A percentile compares a stretch with the other conserved stretches of the same genome.
Conservation (phyloP, 1,139 yeast genomes). For the Lodderomyces elongisporus region DNA sequence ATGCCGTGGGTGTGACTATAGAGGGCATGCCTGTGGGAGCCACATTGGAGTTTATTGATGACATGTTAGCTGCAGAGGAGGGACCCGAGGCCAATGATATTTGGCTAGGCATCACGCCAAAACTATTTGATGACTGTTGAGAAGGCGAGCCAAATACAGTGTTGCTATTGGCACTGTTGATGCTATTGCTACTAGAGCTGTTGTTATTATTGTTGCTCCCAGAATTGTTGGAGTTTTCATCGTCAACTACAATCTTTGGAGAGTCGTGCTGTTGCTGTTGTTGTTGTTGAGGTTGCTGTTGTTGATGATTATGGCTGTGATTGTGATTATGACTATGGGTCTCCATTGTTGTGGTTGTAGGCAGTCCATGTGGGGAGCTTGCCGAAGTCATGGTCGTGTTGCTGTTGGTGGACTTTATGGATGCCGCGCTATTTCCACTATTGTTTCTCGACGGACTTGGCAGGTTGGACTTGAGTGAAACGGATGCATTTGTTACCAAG, state of each 20-base stretch:
- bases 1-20: slow-evolving; percentile 6
- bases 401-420: slow-evolving; percentile 21
- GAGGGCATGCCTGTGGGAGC: slow-evolving; percentile 9
- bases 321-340: no score
- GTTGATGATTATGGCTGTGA: no score
- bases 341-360: no score
- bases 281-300: no score
- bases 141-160: slow-evolving; percentile 10
- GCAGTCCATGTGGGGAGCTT: slow-evolving; percentile 14
- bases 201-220: neutral
- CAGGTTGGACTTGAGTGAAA: slow-evolving; percentile 27
- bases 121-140: slow-evolving; percentile 7
- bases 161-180: slow-evolving; percentile 9
- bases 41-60: slow-evolving; percentile 9
- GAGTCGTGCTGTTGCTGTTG: no score
- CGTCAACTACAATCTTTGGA: slow-evolving; percentile 27
- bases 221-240: slow-evolving; percentile 8
- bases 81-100: slow-evolving; percentile 3
- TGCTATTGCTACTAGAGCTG: no score
- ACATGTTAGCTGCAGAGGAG: slow-evolving; percentile 11
- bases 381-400: slow-evolving; percentile 14
- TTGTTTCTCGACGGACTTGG: slow-evolving; percentile 23
- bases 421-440: slow-evolving; percentile 28
- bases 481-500: slow-evolving; percentile 15
- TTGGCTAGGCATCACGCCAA: slow-evolving; percentile 4